Evolutionary conservation across 2,329 filamentous ascomycete species (phyloP), one percentile per base, ranked within the genome.

Genomic region (Chaetomium globosum): DNA sequence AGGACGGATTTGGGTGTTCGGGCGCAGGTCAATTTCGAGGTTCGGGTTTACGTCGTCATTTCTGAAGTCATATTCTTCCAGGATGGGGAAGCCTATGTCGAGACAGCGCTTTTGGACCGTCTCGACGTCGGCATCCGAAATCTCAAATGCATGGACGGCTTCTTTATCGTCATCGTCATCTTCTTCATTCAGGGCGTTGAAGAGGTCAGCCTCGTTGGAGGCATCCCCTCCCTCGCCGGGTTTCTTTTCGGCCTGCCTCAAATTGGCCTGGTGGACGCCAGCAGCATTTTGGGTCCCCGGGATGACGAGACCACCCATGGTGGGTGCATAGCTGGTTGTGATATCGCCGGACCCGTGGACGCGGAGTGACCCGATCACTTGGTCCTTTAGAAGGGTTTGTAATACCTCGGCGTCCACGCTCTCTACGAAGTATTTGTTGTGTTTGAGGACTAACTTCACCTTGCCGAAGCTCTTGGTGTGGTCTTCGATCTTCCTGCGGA

Each of bases 61-160:
- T 65, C 93, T 86, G 77, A 98, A 99, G 76, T 99, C 95, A 77
- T 99, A 99, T 78, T 99, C 95, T 76, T 98, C 93, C 9, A 97
- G 85, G 9, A 97, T 89, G 3, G 95, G 95, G 68, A 92, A 90
- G 30, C 89, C 90, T 59, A 99, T 87, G 54, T 91, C 89, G 60
- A 96, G 85, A 74, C 95, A 98, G 65, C 92, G 89, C 77, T 95
- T 93, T 73, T 96, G 92, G 1, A 98, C 93, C 2, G 84, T 84
- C 78, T 97, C 93, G 51, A 97, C 93, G 53, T 88, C 87, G 67
- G 87, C 86, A 70, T 93, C 90, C 2, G 86, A 86, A 66, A 99
- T 96, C 73, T 98, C 91, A 73, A 99, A 98, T 1, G 93, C 90
- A 75, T 98, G 94, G 4, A 97, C 93, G 43, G 92, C 89, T 67